phyloP scores from a whole-genome alignment of 345 rosid species.

The Arabis alpina region DNA sequence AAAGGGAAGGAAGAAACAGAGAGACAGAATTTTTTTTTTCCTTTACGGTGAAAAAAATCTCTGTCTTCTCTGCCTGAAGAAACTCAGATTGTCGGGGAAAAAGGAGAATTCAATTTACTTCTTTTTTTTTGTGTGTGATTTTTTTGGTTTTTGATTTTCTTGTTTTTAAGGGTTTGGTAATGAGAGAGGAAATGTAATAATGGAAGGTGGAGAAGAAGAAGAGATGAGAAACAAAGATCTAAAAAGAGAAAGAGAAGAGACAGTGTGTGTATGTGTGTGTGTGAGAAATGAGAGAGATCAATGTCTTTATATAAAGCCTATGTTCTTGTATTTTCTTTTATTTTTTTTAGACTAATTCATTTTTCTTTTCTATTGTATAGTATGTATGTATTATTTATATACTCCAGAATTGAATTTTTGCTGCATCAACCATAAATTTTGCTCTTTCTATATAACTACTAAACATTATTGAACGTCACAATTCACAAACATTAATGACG shows the following conservation, averaged over 20 bases:
- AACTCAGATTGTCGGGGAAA: slow-evolving; percentile 31
- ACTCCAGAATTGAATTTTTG: background rate
- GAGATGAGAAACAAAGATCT: background rate
- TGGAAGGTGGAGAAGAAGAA: slow-evolving; percentile 30
- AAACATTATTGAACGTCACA: slow-evolving; percentile 38
- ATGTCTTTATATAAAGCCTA: slow-evolving; percentile 48
- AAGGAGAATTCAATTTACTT: slow-evolving; percentile 11
- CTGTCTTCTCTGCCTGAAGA: slow-evolving; percentile 37
- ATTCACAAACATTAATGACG: slow-evolving; percentile 26
- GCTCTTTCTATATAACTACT: slow-evolving; percentile 32
- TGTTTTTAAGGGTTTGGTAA: slow-evolving; percentile 31
- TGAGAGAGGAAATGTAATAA: slow-evolving; percentile 37
- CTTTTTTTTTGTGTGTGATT: slow-evolving; percentile 1
- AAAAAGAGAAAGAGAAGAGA: slow-evolving; percentile 34
- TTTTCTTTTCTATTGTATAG: background rate
- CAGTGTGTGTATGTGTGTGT: slow-evolving; percentile 17
- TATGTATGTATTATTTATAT: background rate
- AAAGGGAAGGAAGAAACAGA: slow-evolving; percentile 26
- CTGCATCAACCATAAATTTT: slow-evolving; percentile 33
- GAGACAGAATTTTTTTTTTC: slow-evolving; percentile 38
- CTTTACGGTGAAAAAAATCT: slow-evolving; percentile 28
- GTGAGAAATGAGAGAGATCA: slow-evolving; percentile 25
- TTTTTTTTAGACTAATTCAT: slow-evolving; percentile 5
- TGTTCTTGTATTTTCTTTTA: background rate
- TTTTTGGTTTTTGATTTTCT: slow-evolving; percentile 11